These are phyloP conservation scores for Irpex rosettiformis DNA, from an alignment of 1,284 basidiomycete species.

Conservation along the genomic window DNA sequence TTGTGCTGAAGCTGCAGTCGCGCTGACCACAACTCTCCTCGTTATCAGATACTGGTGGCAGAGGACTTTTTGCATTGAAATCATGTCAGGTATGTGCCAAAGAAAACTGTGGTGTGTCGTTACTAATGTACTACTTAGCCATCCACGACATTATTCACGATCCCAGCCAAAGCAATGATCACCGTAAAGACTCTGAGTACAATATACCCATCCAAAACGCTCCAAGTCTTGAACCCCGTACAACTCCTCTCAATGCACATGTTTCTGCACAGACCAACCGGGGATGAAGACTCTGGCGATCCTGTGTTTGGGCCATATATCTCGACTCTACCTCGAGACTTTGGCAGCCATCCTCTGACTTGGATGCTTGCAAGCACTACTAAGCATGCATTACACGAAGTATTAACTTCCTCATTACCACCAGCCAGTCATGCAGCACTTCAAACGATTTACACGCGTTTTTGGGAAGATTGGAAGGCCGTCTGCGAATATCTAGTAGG, in stretches of 20 bases:
- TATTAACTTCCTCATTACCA: conserved; percentile 46
- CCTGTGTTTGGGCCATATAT: conserved; percentile 75
- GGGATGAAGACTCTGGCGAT: conserved; percentile 42
- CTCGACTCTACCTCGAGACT: conserved; percentile 64
- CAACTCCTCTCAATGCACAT: conserved; percentile 52
- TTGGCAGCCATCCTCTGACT: conserved; percentile 72
- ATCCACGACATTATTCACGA: conserved; percentile 54
- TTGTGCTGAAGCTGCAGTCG: not conserved
- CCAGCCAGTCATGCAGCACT: conserved; percentile 47
- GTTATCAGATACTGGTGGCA: conserved; percentile 52
- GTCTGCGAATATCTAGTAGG: conserved; percentile 49
- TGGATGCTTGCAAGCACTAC: conserved; percentile 46
- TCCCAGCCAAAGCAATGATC: conserved; percentile 68
- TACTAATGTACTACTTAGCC: conserved; percentile 35
- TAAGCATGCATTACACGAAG: conserved; percentile 16
- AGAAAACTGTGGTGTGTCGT: not conserved
- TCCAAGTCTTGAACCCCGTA: conserved; percentile 43
- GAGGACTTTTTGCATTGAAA: conserved; percentile 62
- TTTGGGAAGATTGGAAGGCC: conserved; percentile 55
- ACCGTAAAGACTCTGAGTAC: conserved; percentile 63
- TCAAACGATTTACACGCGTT: conserved; percentile 45
- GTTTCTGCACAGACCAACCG: conserved; percentile 32
- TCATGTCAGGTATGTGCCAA: conserved; percentile 39
- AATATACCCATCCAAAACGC: conserved; percentile 41
- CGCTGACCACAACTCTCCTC: not conserved